Evolutionary conservation across 2,329 filamentous ascomycete species (phyloP), one percentile per base, ranked within the genome.

Genomic region (Diaporthe sp.): DNA sequence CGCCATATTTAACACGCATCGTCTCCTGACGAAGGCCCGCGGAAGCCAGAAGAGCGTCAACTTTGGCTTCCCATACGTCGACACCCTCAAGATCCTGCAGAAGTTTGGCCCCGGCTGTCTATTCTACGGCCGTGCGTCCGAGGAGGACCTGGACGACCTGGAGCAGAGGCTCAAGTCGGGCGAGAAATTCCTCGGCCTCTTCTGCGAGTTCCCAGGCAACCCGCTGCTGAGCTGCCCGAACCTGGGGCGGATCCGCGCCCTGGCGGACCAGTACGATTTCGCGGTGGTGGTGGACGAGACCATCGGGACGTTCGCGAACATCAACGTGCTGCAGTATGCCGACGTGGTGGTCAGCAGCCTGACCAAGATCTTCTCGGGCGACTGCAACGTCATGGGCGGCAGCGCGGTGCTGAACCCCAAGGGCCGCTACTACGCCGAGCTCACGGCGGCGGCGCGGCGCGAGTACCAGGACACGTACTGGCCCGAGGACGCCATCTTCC

Each of bases 321-420:
- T 98, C 80, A 95, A 98, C 82, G 95, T 99, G 5, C 89, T 99
- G 7, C 95, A 94, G 3, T 94, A 93, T 81, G 94, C 95, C 76
- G 97, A 99, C 84, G 89, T 98, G 22, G 94, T 98, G 7, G 96
- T 98, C 74, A 98, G 95, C 87, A 98, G 95, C 82, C 88, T 99
- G 76, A 98, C 97, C 67, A 99, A 99, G 84, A 94, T 98, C 72
- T 99, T 99, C 86, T 98, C 95, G 74, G 97, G 97, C 70, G 97
- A 98, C 84, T 97, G 95, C 83, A 98, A 99, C 83, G 97, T 99
- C 79, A 98, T 98, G 96, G 97, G 96, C 75, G 97, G 97, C 74
- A 94, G 93, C 78, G 85, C 89, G 61, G 90, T 93, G 72, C 82
- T 93, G 61, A 93, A 93, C 80, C 90, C 90, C 0, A 90, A 92